Evolutionary conservation across 179 eudicot genomes (phyloP), one percentile per base, ranked within the genome.

Genomic region (Silene coronaria): DNA sequence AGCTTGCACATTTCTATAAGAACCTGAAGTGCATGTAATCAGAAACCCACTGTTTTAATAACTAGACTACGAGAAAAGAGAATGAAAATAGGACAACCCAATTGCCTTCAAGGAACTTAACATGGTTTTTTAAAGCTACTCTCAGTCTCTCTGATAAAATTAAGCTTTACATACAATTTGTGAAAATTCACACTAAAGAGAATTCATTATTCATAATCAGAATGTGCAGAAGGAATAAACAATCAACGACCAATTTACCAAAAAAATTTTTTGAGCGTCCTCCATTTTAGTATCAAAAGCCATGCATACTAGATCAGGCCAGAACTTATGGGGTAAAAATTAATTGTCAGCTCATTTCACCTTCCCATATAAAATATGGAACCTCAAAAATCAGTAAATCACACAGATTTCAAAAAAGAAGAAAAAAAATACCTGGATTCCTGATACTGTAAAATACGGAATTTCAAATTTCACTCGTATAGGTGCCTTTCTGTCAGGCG

Each of bases 371-470:
- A 0, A 72, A 48, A 10, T 42, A 9, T 42, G 46, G 46, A 38
- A 45, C 11, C 48, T 11, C 7, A 45, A 38, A 45, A 5, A 72
- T 26, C 74, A 91, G 11, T 27, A 45, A 5, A 72, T 26, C 74
- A 91, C 97, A 93, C 90, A 93, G 59, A 93, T 36, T 9, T 21
- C 26, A 3, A 23, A 23, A 19, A 0, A 67, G 51, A 51, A 5
- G 4, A 4, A 16, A 55, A 5, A 67, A 5, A 64, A 21, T 75
- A 91, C 97, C 96, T 91, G 97, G 53, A 93, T 93, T 85, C 98
- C 98, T 62, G 98, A 91, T 53, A 93, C 93, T 14, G 98, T 93
- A 58, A 93, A 93, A 81, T 93, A 93, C 0, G 98, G 98, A 79
- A 93, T 93, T 77, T 93, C 98, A 86, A 93, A 93, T 85, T 93